Conservation (phyloP, 2,329 filamentous ascomycete genomes). For the Paecilomyces sp. region DNA sequence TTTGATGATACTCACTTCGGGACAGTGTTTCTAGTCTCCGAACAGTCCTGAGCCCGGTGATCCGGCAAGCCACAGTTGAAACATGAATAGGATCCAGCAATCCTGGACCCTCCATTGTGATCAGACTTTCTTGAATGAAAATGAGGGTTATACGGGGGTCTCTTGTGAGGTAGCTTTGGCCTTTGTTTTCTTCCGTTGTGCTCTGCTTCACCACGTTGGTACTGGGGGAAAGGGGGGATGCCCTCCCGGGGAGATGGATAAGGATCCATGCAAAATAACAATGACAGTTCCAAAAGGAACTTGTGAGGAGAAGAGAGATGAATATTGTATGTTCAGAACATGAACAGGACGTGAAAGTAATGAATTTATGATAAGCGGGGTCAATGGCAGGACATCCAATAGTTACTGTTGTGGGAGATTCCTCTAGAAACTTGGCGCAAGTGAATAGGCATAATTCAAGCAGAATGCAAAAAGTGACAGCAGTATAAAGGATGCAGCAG, state of each 20-base stretch:
- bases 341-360: neutral
- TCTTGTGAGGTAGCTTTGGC: slow-evolving; percentile 6
- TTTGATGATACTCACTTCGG: slow-evolving; percentile 19
- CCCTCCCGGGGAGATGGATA: slow-evolving; percentile 2
- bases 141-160: slow-evolving; percentile 9
- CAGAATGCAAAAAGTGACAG: neutral
- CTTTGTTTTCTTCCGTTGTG: slow-evolving; percentile 9
- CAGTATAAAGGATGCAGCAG: neutral
- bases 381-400: neutral
- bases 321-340: neutral
- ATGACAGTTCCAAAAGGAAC: neutral
- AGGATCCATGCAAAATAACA: slow-evolving; percentile 4
- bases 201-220: slow-evolving; percentile 3
- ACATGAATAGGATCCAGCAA: slow-evolving; percentile 16
- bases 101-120: slow-evolving; percentile 2
- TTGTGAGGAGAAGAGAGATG: neutral
- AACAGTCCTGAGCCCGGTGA: slow-evolving; percentile 28
- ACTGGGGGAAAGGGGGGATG: slow-evolving; percentile 3
- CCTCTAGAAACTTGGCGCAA: neutral
- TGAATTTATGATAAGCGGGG: neutral
- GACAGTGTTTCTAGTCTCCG: slow-evolving; percentile 21
- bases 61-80: slow-evolving; percentile 26
- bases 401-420: neutral
- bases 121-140: neutral
- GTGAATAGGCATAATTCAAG: neutral